These are phyloP conservation scores for Pezizomycotina sp. DNA, from an alignment of 2,329 filamentous ascomycete species.

Conservation along the genomic window DNA sequence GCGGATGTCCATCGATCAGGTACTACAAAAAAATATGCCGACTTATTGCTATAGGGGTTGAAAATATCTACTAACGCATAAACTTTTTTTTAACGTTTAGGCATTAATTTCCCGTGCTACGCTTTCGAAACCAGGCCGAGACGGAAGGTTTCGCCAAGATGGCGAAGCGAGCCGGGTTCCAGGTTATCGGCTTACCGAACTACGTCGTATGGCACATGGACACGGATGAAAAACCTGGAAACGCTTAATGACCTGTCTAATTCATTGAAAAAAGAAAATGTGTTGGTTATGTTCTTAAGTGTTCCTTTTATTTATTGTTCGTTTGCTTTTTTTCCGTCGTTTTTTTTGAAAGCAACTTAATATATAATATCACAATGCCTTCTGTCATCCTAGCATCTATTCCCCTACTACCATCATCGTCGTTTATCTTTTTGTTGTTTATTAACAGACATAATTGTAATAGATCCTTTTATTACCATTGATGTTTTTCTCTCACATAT, in stretches of 20 bases:
- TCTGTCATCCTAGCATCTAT: too few species aligned
- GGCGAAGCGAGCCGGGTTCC: slow-evolving; percentile 88
- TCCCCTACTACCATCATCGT: too few species aligned
- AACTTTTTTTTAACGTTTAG: slow-evolving; percentile 32
- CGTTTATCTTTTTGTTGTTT: too few species aligned
- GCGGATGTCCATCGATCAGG: slow-evolving; percentile 91
- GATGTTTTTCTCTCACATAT: too few species aligned
- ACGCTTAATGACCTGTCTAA: slow-evolving; percentile 31
- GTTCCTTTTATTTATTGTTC: too few species aligned
- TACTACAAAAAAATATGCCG: too few species aligned
- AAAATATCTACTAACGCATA: background rate
- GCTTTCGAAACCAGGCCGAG: slow-evolving; percentile 95
- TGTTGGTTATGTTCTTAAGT: background rate
- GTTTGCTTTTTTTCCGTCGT: too few species aligned
- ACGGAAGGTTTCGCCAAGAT: slow-evolving; percentile 98
- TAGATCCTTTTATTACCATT: too few species aligned
- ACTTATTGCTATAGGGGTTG: background rate
- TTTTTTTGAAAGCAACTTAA: too few species aligned
- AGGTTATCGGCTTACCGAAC: slow-evolving; percentile 82
- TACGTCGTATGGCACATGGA: slow-evolving; percentile 99
- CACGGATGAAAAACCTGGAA: slow-evolving; percentile 84
- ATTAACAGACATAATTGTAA: too few species aligned
- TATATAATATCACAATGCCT: too few species aligned
- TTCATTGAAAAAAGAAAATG: background rate
- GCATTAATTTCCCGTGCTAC: slow-evolving; percentile 94